Evolutionary conservation across 225 moss, liverwort and hornwort species (phyloP), one percentile per base, ranked within the genome.

Genomic region (Rhytidiadelphus loreus): DNA sequence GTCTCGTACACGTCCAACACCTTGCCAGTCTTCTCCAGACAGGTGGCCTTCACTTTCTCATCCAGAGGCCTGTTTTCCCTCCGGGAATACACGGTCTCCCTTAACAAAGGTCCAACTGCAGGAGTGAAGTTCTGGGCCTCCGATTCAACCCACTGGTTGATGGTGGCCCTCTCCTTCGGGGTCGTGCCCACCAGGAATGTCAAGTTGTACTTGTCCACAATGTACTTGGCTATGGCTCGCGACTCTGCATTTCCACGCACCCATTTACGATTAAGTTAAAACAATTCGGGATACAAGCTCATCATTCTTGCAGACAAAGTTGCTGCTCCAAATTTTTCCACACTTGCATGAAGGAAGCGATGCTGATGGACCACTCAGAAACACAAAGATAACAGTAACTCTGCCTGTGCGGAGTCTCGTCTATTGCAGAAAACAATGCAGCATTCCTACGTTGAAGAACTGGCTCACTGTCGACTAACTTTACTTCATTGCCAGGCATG

Each of bases 271-370:
- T 2, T 3, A 14, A 53, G 53, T 32, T 19, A 4, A 2, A 46
- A 20, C 0, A 50, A 33, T 0, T 33, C 2, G 0, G 13, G 12
- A 0, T 2, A 75, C 12, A 17, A 15, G 3, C 2, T 2, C 44
- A 11, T 48, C 12, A 30, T 19, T 30, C 19, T 48, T 19, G 30
- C 11, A 73, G 7, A 7, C 18, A 19, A 30, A 73, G 46, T 30
- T 30, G 73, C 30, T 73, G 19, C 7, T 19, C 12, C 74, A 48
- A 12, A 20, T 48, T 20, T 46, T 6, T 50, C 4, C 50, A 2
- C 50, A 50, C 75, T 76, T 22, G 22, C 52, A 52, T 53, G 35
- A 76, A 14, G 5, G 13, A 35, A 13, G 35, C 35, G 35, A 53
- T 35, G 6, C 3, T 1, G 22, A 76, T 76, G 22, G 0, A 14